A percentile compares a stretch with the other conserved stretches of the same genome.
Evolutionary conservation across 805 yeast genomes (phyloP).

Genomic region (Hanseniaspora meyeri): DNA sequence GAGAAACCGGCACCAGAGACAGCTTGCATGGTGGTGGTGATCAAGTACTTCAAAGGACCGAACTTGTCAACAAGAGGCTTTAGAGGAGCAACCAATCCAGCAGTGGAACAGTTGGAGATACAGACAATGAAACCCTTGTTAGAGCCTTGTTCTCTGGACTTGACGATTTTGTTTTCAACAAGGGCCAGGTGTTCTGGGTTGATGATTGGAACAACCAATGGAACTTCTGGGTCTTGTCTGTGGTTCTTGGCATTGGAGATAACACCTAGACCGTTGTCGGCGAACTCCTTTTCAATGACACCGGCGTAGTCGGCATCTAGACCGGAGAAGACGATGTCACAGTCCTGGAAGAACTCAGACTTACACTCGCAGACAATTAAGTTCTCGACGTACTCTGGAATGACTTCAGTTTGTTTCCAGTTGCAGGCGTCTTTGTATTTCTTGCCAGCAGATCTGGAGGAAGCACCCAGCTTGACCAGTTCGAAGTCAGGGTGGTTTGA

Average conservation of each 20-base stretch:
- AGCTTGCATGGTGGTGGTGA: conserved; percentile 91
- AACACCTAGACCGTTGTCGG: conserved; percentile 67
- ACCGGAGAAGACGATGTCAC: conserved; percentile 92
- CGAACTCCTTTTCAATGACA: conserved; percentile 74
- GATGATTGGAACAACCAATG: conserved; percentile 87
- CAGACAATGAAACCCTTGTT: conserved; percentile 76
- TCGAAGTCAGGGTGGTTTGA: conserved; percentile 85
- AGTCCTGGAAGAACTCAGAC: conserved; percentile 63
- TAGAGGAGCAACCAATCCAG: conserved; percentile 92
- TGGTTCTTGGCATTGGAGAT: conserved; percentile 94
- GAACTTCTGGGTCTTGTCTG: conserved; percentile 77
- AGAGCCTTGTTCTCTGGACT: conserved; percentile 43
- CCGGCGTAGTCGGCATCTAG: conserved; percentile 91
- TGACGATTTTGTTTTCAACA: conserved; percentile 44
- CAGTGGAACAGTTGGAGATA: conserved; percentile 96
- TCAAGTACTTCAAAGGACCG: conserved; percentile 79
- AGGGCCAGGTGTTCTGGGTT: conserved; percentile 81
- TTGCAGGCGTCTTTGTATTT: conserved; percentile 70
- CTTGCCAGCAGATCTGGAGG: conserved; percentile 87
- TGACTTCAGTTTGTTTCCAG: conserved; percentile 83
- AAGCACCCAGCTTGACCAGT: conserved; percentile 77
- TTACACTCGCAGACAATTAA: conserved; percentile 68
- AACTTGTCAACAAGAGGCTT: conserved; percentile 82
- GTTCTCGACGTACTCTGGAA: conserved; percentile 56
- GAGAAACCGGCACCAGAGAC: conserved; percentile 97